A percentile compares a stretch with the other conserved stretches of the same genome.
Conservation (phyloP, 2,329 filamentous ascomycete species). For the Alternaria longipes region DNA sequence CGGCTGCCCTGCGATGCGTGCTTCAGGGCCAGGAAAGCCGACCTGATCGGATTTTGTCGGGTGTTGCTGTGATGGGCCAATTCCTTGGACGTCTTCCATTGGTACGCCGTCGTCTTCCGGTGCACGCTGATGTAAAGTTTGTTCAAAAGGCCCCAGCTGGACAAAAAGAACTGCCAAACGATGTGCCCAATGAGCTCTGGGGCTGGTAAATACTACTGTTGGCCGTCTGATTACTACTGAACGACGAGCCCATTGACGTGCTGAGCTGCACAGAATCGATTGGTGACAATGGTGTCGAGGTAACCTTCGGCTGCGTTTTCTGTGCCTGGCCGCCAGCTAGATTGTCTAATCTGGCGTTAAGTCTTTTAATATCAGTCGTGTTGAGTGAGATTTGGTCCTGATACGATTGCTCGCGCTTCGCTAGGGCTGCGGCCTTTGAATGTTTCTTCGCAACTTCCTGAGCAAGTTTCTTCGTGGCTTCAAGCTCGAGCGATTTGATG, state of each 20-base stretch:
- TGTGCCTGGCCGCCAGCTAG: not conserved
- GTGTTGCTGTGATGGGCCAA: not conserved
- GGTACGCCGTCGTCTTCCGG: not conserved
- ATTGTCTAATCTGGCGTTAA: not conserved
- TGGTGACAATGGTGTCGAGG: not conserved
- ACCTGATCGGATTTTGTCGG: not conserved
- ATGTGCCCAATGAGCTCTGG: not conserved
- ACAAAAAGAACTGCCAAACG: not conserved
- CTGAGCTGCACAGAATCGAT: not conserved
- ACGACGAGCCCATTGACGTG: not conserved
- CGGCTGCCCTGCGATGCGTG: not conserved
- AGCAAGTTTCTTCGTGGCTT: not conserved
- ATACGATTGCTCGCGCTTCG: conserved; percentile 1
- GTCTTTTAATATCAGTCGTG: not conserved
- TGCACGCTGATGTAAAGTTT: not conserved
- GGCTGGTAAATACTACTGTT: not conserved
- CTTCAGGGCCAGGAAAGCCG: too few relatives aligned
- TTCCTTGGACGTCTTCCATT: not conserved
- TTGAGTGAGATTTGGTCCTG: not conserved
- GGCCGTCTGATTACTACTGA: not conserved
- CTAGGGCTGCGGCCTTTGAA: not conserved
- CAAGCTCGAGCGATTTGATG: not conserved
- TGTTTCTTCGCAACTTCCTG: not conserved
- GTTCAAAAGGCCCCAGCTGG: not conserved
- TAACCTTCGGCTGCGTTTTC: not conserved